Conservation (phyloP, 345 rosid species). For the Ceriops tagal region DNA sequence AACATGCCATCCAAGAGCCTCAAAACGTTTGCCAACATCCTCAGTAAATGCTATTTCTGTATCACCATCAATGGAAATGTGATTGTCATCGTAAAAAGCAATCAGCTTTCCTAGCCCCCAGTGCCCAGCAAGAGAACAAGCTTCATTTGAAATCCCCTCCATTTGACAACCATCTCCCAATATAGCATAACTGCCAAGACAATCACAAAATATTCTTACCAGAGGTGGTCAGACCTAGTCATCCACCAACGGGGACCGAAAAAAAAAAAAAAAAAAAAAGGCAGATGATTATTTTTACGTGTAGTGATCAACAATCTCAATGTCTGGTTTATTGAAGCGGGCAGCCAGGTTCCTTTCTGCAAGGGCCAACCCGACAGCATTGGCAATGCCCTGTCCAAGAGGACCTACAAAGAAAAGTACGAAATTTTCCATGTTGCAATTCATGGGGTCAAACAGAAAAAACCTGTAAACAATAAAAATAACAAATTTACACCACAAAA, state of each 20-base stretch:
- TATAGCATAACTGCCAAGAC: constrained; percentile 50
- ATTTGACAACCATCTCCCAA: constrained; percentile 98
- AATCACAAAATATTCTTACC: not conserved
- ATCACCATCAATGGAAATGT: constrained; percentile 97
- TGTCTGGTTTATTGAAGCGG: constrained; percentile 78
- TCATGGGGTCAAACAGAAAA: not conserved
- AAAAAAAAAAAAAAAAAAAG: not conserved
- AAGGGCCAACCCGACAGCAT: constrained; percentile 94
- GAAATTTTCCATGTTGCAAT: not conserved
- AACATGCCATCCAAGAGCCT: constrained; percentile 99
- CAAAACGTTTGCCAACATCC: constrained; percentile 74
- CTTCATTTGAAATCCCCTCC: constrained; percentile 97
- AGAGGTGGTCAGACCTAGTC: not conserved
- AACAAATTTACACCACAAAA: not conserved
- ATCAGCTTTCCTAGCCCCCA: constrained; percentile 99
- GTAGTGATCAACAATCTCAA: constrained; percentile 79
- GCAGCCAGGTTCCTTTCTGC: constrained; percentile 94
- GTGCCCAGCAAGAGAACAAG: constrained; percentile 88
- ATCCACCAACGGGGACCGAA: not conserved
- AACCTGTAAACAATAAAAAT: not conserved
- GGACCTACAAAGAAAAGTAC: constrained; percentile 51
- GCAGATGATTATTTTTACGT: constrained; percentile 43
- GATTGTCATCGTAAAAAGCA: constrained; percentile 98
- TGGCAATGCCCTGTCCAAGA: constrained; percentile 88
- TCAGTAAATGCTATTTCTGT: constrained; percentile 98